phyloP scores from a whole-genome alignment of 1,284 basidiomycete species.

The Cryptococcus jaspeensis region DNA sequence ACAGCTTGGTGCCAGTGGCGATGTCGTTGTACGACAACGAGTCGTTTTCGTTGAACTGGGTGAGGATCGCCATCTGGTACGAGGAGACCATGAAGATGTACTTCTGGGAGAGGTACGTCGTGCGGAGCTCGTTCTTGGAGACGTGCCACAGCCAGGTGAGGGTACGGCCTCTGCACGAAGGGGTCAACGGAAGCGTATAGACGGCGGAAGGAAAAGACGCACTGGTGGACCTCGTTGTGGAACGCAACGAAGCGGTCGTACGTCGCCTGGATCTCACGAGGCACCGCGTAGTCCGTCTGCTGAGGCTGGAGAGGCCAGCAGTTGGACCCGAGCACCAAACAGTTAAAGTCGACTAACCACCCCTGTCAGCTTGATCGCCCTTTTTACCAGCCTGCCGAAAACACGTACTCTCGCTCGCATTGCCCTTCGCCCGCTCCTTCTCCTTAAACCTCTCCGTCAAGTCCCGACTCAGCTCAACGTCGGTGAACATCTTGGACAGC shows the following conservation, averaged over 20 bases:
- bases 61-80: conserved; percentile 90
- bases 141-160: conserved; percentile 98
- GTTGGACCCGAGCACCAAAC: conserved; percentile 92
- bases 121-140: conserved; percentile 91
- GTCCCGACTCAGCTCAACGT: conserved; percentile 95
- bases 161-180: conserved; percentile 68
- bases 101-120: conserved; percentile 89
- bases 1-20: conserved; percentile 75
- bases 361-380: neutral
- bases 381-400: neutral
- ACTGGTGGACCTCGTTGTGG: conserved; percentile 69
- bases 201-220: conserved; percentile 2
- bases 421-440: conserved; percentile 71
- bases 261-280: conserved; percentile 78
- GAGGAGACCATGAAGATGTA: conserved; percentile 94
- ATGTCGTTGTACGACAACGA: conserved; percentile 79
- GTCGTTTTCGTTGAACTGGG: conserved; percentile 92
- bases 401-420: conserved; percentile 55
- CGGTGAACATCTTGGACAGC: conserved; percentile 97
- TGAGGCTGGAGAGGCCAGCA: conserved; percentile 92
- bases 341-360: conserved; percentile 72
- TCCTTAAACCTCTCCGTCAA: conserved; percentile 96
- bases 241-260: conserved; percentile 92
- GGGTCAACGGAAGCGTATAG: neutral
- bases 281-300: conserved; percentile 82